phyloP scores from a whole-genome alignment of 2,329 filamentous ascomycete genomes.

The Stachybotrys echinatus region DNA sequence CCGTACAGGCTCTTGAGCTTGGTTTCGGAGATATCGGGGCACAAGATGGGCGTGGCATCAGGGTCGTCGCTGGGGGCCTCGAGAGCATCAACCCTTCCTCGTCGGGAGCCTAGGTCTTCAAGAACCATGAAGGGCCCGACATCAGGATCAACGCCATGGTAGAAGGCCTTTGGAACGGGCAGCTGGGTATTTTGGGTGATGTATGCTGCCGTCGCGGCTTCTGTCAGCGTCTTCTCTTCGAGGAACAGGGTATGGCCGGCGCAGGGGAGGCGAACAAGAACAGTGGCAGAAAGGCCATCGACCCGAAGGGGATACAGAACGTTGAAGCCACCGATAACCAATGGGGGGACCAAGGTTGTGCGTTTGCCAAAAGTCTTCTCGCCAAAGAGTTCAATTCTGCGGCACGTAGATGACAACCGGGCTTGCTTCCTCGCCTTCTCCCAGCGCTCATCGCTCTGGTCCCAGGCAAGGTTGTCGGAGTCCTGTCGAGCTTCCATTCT shows the following conservation, averaged over 20 bases:
- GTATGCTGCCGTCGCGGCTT: slow-evolving; percentile 14
- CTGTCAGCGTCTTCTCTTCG: slow-evolving; percentile 14
- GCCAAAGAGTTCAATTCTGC: slow-evolving; percentile 13
- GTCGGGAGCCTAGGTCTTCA: slow-evolving; percentile 10
- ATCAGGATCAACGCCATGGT: slow-evolving; percentile 12
- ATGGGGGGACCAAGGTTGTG: slow-evolving; percentile 12
- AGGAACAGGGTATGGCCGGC: slow-evolving; percentile 12
- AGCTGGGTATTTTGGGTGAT: slow-evolving; percentile 14
- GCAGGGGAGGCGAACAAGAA: slow-evolving; percentile 17
- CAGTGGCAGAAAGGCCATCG: slow-evolving; percentile 5
- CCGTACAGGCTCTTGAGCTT: slow-evolving; percentile 24
- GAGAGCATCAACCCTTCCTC: slow-evolving; percentile 13
- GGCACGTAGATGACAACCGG: slow-evolving; percentile 9
- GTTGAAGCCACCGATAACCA: slow-evolving; percentile 21
- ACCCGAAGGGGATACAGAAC: slow-evolving; percentile 15
- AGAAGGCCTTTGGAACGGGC: slow-evolving; percentile 14
- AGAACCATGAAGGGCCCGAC: slow-evolving; percentile 17
- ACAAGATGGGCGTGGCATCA: slow-evolving; percentile 12
- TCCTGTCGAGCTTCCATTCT: slow-evolving; percentile 19
- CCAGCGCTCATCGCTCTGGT: slow-evolving; percentile 19
- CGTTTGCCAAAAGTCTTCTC: slow-evolving; percentile 9
- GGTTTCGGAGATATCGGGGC: slow-evolving; percentile 20
- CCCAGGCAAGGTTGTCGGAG: slow-evolving; percentile 22
- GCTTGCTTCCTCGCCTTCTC: slow-evolving; percentile 17
- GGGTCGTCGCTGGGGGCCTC: slow-evolving; percentile 10